Conservation (phyloP, 192 early-diverging fungal genomes). For the Backusella psychrophila region DNA sequence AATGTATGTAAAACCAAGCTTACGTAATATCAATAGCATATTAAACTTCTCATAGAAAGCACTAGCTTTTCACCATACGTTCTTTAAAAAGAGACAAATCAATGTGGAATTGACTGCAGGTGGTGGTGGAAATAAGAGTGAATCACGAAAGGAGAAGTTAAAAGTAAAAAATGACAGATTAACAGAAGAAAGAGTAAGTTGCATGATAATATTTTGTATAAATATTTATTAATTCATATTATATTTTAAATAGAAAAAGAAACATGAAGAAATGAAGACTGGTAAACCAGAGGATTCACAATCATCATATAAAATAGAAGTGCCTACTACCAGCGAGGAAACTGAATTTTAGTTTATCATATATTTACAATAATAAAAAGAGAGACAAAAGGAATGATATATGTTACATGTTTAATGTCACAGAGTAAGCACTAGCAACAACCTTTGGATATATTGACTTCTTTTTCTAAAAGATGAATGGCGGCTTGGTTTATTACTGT, state of each 20-base stretch:
- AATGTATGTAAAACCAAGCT: slow-evolving; percentile 40
- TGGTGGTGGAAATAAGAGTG: slow-evolving; percentile 65
- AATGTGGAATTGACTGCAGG: slow-evolving; percentile 76
- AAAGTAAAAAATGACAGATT: slow-evolving; percentile 48
- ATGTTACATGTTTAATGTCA: not conserved
- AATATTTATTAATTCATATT: not conserved
- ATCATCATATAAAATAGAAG: slow-evolving; percentile 6
- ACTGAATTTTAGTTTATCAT: not conserved
- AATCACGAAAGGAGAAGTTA: slow-evolving; percentile 45
- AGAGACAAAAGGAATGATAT: not conserved
- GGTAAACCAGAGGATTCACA: not conserved
- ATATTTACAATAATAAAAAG: not conserved
- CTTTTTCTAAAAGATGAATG: not conserved
- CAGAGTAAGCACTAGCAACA: not conserved
- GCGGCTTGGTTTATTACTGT: not conserved
- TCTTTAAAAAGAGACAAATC: slow-evolving; percentile 62
- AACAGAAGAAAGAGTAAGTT: slow-evolving; percentile 53
- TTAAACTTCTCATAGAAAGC: slow-evolving; percentile 42
- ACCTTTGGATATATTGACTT: not conserved
- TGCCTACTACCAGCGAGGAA: not conserved
- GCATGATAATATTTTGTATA: not conserved
- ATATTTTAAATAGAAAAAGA: slow-evolving; percentile 38
- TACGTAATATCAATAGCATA: not conserved
- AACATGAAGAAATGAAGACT: slow-evolving; percentile 39
- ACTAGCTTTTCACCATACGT: slow-evolving; percentile 60